These are phyloP conservation scores for Ostreobium quekettii DNA, from an alignment of 139 green algal genomes.

Conservation along the genomic window DNA sequence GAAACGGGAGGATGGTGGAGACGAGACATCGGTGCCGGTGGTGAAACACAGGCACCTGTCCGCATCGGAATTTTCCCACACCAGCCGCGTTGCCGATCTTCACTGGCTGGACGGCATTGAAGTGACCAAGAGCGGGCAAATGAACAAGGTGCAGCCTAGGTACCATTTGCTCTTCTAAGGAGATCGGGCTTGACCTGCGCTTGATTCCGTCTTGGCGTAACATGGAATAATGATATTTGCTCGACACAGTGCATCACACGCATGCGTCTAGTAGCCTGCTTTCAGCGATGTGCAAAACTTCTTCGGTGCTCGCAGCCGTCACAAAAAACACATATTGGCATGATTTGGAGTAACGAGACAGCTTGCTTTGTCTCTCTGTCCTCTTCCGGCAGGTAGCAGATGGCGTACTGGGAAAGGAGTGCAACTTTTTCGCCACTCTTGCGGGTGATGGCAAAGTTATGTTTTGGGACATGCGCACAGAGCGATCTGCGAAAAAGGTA, in stretches of 20 bases:
- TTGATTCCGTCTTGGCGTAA: no score
- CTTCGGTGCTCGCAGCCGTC: background rate
- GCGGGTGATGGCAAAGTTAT: slow-evolving; percentile 54
- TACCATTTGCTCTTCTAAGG: background rate
- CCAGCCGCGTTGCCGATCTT: slow-evolving; percentile 55
- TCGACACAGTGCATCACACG: background rate
- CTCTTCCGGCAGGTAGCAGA: slow-evolving; percentile 24
- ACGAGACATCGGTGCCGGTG: slow-evolving; percentile 32
- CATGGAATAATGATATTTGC: background rate
- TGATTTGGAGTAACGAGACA: background rate
- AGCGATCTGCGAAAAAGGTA: slow-evolving; percentile 51
- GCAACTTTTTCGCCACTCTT: slow-evolving; percentile 68
- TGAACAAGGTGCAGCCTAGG: slow-evolving; percentile 3
- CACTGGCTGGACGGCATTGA: slow-evolving; percentile 66
- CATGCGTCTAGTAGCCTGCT: background rate
- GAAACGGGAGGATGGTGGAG: background rate
- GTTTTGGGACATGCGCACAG: slow-evolving; percentile 75
- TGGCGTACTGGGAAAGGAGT: slow-evolving; percentile 29
- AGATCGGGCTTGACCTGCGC: background rate
- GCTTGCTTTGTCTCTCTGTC: background rate
- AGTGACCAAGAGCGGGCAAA: slow-evolving; percentile 30
- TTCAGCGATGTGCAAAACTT: background rate
- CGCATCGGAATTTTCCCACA: slow-evolving; percentile 51
- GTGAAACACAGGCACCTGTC: slow-evolving; percentile 46
- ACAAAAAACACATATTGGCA: background rate